Evolutionary conservation across 495 filamentous ascomycete genomes (phyloP).

Genomic region (Acidomyces sp.): DNA sequence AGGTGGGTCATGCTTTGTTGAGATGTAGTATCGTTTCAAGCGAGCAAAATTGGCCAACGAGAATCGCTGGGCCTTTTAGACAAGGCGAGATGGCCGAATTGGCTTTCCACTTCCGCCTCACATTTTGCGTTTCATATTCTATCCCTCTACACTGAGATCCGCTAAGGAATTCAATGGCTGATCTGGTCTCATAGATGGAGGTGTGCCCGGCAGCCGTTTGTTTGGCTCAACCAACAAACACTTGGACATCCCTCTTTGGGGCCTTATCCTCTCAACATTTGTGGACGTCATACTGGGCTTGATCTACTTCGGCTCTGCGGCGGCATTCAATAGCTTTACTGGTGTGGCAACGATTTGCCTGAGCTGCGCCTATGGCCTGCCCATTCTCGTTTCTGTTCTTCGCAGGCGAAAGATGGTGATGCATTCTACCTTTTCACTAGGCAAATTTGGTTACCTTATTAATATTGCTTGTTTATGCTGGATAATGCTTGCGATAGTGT

Average conservation of each 20-base stretch:
- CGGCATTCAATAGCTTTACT: conserved; percentile 47
- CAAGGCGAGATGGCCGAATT: no score
- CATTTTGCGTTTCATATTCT: no score
- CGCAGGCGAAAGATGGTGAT: conserved; percentile 37
- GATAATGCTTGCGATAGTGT: conserved; percentile 38
- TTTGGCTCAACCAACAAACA: conserved; percentile 43
- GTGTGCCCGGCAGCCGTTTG: conserved; percentile 41
- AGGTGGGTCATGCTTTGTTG: no score
- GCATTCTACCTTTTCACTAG: conserved; percentile 37
- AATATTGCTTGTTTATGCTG: conserved; percentile 38
- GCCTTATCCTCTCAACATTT: conserved; percentile 38
- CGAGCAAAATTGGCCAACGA: no score
- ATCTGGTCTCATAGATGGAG: no score
- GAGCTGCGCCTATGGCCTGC: conserved; percentile 48
- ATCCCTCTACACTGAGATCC: no score
- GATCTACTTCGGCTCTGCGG: conserved; percentile 41
- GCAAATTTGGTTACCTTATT: conserved; percentile 39
- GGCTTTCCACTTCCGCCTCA: no score
- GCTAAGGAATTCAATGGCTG: no score
- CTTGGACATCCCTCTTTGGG: conserved; percentile 38
- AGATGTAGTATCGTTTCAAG: no score
- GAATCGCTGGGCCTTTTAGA: no score
- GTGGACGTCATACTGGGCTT: conserved; percentile 35
- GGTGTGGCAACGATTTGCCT: conserved; percentile 54
- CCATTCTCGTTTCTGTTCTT: conserved; percentile 46